These are phyloP conservation scores for Populus nigra DNA, from an alignment of 345 rosid species.

Conservation along the genomic window DNA sequence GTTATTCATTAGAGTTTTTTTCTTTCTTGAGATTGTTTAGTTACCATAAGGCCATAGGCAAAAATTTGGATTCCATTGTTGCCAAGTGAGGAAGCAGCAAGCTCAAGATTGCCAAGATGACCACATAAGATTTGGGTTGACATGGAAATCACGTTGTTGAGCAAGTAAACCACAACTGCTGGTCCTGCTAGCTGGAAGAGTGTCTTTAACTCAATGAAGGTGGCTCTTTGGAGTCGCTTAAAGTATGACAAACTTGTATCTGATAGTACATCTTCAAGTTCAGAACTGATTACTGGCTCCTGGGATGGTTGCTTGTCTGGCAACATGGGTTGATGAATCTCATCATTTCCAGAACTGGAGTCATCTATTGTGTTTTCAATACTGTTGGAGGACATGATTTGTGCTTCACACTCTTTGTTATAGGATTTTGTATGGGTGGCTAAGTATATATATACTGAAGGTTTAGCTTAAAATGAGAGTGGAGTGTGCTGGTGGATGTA, in stretches of 20 bases:
- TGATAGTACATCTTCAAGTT: constrained; percentile 47
- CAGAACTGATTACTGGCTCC: background rate
- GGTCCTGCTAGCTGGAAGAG: constrained; percentile 18
- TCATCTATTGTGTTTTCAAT: too few species aligned
- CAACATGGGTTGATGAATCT: too few species aligned
- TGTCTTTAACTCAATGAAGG: constrained; percentile 45
- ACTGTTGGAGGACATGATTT: too few species aligned
- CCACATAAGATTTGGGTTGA: constrained; percentile 21
- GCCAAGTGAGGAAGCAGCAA: constrained; percentile 23
- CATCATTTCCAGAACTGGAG: too few species aligned
- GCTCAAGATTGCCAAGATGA: constrained; percentile 25
- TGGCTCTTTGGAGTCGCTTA: constrained; percentile 37
- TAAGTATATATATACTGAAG: too few species aligned
- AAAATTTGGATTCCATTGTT: constrained; percentile 23
- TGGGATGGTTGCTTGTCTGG: too few species aligned
- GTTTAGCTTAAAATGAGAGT: too few species aligned
- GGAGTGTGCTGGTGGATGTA: too few species aligned
- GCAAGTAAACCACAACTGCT: constrained; percentile 16
- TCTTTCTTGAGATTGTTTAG: background rate
- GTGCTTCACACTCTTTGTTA: too few species aligned
- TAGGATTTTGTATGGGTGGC: too few species aligned
- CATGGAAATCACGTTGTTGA: constrained; percentile 17
- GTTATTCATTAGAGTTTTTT: background rate
- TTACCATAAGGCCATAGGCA: constrained; percentile 21
- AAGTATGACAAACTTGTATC: constrained; percentile 31